phyloP scores from a whole-genome alignment of 345 rosid genomes.

The Aethionema arabicum region DNA sequence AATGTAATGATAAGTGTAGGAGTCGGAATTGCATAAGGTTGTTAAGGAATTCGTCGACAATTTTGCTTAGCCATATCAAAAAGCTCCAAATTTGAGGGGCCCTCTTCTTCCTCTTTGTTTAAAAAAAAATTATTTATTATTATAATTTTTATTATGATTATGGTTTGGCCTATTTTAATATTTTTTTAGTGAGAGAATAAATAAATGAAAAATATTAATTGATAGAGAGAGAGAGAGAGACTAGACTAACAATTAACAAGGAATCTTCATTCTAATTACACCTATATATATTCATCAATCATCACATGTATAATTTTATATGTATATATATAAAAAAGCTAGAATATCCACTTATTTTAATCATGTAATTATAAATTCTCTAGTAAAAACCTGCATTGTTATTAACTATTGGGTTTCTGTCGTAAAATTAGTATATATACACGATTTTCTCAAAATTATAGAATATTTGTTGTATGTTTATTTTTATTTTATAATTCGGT shows the following conservation, averaged over 20 bases:
- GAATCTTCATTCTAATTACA: slow-evolving; percentile 27
- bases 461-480: too few species aligned
- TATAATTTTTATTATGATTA: background rate
- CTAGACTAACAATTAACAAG: too few species aligned
- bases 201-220: background rate
- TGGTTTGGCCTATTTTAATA: slow-evolving; percentile 24
- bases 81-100: slow-evolving; percentile 35
- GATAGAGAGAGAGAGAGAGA: slow-evolving; percentile 9
- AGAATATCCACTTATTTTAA: too few species aligned
- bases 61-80: slow-evolving; percentile 45
- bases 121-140: background rate
- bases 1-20: slow-evolving; percentile 38
- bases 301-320: slow-evolving; percentile 12
- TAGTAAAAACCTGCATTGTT: too few species aligned
- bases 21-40: slow-evolving; percentile 33
- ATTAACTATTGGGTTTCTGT: too few species aligned
- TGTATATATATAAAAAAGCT: background rate
- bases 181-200: slow-evolving; percentile 2
- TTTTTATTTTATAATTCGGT: too few species aligned
- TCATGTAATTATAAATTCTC: too few species aligned
- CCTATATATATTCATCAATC: background rate
- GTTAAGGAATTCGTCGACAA: slow-evolving; percentile 42
- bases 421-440: too few species aligned
- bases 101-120: slow-evolving; percentile 11
- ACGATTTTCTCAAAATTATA: too few species aligned